These are phyloP conservation scores for Akanthomyces lecanii DNA, from an alignment of 2,329 filamentous ascomycete species.

Conservation along the genomic window DNA sequence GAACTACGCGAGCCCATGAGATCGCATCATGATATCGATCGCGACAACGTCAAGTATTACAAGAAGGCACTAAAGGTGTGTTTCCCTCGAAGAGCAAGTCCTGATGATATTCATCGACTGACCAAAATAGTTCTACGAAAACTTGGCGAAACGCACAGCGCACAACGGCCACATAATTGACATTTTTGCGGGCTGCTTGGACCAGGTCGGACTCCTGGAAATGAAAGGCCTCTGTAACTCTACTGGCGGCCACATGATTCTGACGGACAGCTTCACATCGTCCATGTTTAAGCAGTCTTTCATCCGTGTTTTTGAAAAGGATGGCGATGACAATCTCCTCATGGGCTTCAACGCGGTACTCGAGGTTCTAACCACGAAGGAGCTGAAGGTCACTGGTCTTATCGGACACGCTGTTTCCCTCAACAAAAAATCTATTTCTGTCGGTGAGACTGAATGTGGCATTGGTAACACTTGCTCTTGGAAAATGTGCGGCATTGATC, in stretches of 20 bases:
- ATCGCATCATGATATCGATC: constrained; percentile 97
- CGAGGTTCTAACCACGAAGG: constrained; percentile 94
- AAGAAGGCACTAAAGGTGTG: constrained; percentile 92
- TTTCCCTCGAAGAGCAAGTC: not conserved
- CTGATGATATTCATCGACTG: constrained; percentile 20
- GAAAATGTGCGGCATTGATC: constrained; percentile 99
- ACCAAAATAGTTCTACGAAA: constrained; percentile 76
- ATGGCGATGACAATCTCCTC: constrained; percentile 85
- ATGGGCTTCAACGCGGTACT: constrained; percentile 98
- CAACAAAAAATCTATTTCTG: constrained; percentile 96
- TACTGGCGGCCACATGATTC: constrained; percentile 95
- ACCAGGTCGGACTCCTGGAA: constrained; percentile 93
- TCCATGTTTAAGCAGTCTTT: constrained; percentile 99
- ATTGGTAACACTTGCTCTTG: constrained; percentile 98
- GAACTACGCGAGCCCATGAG: constrained; percentile 95
- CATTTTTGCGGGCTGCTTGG: constrained; percentile 94
- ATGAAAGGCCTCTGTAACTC: constrained; percentile 98
- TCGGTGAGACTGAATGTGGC: constrained; percentile 95
- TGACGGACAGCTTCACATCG: constrained; percentile 97
- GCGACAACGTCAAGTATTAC: constrained; percentile 99
- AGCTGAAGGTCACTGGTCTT: constrained; percentile 93
- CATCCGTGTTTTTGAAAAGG: constrained; percentile 94
- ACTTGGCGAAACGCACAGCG: constrained; percentile 84
- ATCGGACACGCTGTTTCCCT: constrained; percentile 95
- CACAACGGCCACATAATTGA: constrained; percentile 98